These are phyloP conservation scores for Auriscalpium microsporum DNA, from an alignment of 768 basidiomycete genomes.

Conservation along the genomic window DNA sequence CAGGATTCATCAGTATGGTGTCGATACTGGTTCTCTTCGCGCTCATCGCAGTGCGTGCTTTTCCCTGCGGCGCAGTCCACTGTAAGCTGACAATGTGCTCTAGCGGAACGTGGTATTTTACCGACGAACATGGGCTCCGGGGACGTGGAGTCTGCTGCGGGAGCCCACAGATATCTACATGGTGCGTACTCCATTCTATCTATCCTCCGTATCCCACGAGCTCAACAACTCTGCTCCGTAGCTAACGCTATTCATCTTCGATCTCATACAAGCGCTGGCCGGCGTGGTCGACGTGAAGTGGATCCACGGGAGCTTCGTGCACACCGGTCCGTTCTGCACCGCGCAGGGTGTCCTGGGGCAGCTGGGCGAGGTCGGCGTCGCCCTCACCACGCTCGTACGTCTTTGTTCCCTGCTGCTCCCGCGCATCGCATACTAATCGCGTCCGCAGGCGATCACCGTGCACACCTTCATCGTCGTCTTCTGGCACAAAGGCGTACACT, in stretches of 20 bases:
- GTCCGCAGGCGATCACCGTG: conserved; percentile 20
- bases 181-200: conserved; percentile 17
- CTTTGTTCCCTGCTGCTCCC: background rate
- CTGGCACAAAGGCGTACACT: conserved; percentile 25
- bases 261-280: conserved; percentile 31
- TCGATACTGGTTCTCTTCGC: background rate
- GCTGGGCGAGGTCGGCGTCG: conserved; percentile 34
- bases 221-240: conserved; percentile 13
- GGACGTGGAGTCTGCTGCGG: conserved; percentile 20
- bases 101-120: conserved; percentile 8
- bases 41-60: conserved; percentile 6
- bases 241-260: conserved; percentile 22
- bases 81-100: background rate
- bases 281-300: conserved; percentile 30
- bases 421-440: conserved; percentile 18
- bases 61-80: background rate
- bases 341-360: conserved; percentile 34
- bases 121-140: background rate
- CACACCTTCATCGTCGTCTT: conserved; percentile 33
- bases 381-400: conserved; percentile 33
- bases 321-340: conserved; percentile 27
- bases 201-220: background rate
- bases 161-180: conserved; percentile 34
- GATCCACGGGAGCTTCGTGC: conserved; percentile 28
- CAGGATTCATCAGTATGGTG: conserved; percentile 14